A percentile compares a stretch with the other conserved stretches of the same genome.
Evolutionary conservation across 2,329 filamentous ascomycete species (phyloP).

Genomic region (Cordyceps cateniannulata): DNA sequence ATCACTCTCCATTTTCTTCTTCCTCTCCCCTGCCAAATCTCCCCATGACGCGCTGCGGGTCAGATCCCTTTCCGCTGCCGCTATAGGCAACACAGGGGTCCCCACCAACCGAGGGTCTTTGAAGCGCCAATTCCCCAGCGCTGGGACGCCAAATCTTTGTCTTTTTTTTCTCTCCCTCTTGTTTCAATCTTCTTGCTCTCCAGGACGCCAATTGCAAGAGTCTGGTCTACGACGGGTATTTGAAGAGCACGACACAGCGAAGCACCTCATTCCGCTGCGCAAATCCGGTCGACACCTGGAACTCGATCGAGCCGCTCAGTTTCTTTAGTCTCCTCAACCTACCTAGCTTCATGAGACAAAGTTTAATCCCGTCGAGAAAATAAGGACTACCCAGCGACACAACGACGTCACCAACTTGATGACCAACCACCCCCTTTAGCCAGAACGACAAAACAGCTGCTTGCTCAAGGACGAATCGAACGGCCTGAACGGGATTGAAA

Average conservation of each 20-base stretch:
- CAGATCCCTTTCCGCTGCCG: neutral
- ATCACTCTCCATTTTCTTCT: neutral
- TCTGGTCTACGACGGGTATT: too few species aligned
- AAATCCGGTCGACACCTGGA: too few species aligned
- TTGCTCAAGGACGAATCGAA: too few species aligned
- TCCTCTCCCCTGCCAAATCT: neutral
- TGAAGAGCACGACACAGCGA: too few species aligned
- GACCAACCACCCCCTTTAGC: too few species aligned
- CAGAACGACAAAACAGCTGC: too few species aligned
- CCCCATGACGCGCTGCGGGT: constrained; percentile 2
- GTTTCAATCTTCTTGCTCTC: neutral
- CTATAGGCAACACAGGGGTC: neutral
- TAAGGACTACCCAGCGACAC: neutral
- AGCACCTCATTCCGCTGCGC: too few species aligned
- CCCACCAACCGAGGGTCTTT: neutral
- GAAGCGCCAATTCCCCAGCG: neutral
- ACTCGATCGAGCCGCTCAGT: too few species aligned
- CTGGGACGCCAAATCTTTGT: neutral
- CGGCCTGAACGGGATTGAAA: neutral
- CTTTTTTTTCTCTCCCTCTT: neutral
- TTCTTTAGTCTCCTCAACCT: neutral
- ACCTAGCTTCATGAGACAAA: neutral
- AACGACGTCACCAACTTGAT: neutral
- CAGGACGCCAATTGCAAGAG: neutral
- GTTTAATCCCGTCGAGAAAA: neutral